Percentiles rank a stretch among this genome's conserved stretches.
Conservation (phyloP, 345 rosid species). For the Dovyalis caffra region DNA sequence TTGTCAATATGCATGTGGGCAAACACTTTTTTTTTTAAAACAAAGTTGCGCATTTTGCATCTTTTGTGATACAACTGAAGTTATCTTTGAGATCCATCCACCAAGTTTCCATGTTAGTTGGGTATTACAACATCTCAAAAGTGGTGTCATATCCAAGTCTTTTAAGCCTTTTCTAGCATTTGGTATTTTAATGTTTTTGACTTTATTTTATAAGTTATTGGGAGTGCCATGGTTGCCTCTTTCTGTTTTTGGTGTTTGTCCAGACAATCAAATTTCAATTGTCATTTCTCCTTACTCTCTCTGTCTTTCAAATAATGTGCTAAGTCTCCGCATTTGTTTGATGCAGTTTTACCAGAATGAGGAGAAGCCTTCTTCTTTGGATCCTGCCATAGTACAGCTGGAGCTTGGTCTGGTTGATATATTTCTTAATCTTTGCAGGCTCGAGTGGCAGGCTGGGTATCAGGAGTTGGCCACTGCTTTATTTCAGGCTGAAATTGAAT, state of each 20-base stretch:
- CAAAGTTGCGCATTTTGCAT: too few species aligned
- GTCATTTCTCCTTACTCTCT: neutral
- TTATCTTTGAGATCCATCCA: neutral
- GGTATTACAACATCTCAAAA: neutral
- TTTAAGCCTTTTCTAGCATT: too few species aligned
- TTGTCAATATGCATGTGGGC: too few species aligned
- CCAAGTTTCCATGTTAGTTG: neutral
- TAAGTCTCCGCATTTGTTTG: conserved; percentile 7
- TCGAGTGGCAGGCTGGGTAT: conserved; percentile 96
- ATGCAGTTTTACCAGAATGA: conserved; percentile 59
- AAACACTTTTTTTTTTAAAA: too few species aligned
- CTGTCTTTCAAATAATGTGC: neutral
- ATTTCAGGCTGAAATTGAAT: conserved; percentile 93
- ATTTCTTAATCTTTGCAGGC: conserved; percentile 83
- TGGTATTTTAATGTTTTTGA: too few species aligned
- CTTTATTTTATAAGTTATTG: neutral
- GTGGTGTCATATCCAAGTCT: too few species aligned
- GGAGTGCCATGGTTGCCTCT: neutral
- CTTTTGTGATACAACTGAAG: neutral
- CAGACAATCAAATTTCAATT: too few species aligned
- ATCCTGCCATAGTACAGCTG: conserved; percentile 47
- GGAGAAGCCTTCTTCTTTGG: conserved; percentile 34
- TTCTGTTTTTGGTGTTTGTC: neutral
- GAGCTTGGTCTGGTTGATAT: conserved; percentile 89
- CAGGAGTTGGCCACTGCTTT: conserved; percentile 83